Conservation (phyloP, 2,329 filamentous ascomycete species). For the Volutella citrinella region DNA sequence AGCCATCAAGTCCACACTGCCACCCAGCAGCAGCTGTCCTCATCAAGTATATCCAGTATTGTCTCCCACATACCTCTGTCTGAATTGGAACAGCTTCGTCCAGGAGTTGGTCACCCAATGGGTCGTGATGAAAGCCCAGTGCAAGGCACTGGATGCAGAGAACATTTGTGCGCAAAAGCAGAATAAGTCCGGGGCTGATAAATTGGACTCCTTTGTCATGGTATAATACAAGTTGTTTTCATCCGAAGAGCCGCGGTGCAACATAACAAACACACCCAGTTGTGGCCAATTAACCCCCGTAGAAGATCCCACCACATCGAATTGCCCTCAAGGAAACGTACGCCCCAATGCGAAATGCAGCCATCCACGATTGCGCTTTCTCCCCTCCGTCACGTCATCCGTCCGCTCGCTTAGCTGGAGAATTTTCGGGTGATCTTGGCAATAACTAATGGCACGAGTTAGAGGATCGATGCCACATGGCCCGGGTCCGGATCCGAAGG, state of each 20-base stretch:
- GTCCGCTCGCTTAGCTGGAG: constrained; percentile 50
- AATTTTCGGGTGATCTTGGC: constrained; percentile 93
- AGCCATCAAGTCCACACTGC: too few species aligned
- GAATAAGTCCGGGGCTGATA: constrained; percentile 22
- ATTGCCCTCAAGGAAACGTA: constrained; percentile 19
- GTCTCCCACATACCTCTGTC: too few species aligned
- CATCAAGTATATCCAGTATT: too few species aligned
- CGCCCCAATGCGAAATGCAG: constrained; percentile 20
- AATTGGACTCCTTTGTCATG: constrained; percentile 24
- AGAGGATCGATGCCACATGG: constrained; percentile 10
- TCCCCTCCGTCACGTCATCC: constrained; percentile 8
- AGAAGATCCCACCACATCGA: constrained; percentile 21
- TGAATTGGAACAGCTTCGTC: too few species aligned
- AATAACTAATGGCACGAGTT: constrained; percentile 64
- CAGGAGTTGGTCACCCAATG: too few species aligned
- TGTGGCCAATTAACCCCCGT: constrained; percentile 24
- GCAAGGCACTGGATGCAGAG: too few species aligned
- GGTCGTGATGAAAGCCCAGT: too few species aligned
- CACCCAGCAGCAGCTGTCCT: too few species aligned
- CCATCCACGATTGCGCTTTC: constrained; percentile 6
- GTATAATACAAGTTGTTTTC: constrained; percentile 32
- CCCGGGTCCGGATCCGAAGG: not conserved
- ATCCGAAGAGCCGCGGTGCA: constrained; percentile 22
- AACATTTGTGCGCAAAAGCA: too few species aligned
- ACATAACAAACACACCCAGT: constrained; percentile 25